Conservation (phyloP, 129 eudicot genomes). For the Silybum marianum region DNA sequence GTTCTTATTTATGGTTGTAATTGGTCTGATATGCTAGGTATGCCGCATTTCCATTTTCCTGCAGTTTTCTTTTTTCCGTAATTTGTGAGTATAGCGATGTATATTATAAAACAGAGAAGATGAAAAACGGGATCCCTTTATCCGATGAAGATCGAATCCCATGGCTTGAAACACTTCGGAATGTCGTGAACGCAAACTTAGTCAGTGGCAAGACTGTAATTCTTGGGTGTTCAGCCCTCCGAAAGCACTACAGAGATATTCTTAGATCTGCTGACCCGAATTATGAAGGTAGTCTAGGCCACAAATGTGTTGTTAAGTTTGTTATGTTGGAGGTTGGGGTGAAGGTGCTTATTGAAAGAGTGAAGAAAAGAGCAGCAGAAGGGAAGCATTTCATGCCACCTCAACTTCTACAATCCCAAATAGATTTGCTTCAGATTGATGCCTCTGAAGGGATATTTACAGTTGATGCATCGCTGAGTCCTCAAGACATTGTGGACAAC, state of each 20-base stretch:
- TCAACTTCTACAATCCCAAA: slow-evolving; percentile 72
- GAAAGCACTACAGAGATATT: slow-evolving; percentile 69
- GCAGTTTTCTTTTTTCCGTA: neutral
- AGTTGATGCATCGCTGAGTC: slow-evolving; percentile 70
- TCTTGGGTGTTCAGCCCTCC: slow-evolving; percentile 87
- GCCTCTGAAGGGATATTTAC: slow-evolving; percentile 66
- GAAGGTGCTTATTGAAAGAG: slow-evolving; percentile 63
- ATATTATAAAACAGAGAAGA: slow-evolving; percentile 57
- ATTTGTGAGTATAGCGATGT: slow-evolving; percentile 22
- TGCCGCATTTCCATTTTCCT: neutral
- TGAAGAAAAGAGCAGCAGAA: slow-evolving; percentile 63
- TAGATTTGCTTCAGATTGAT: slow-evolving; percentile 74
- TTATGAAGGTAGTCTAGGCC: slow-evolving; percentile 27
- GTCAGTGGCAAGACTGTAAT: slow-evolving; percentile 43
- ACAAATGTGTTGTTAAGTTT: slow-evolving; percentile 57
- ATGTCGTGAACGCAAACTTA: slow-evolving; percentile 40
- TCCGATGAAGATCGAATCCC: slow-evolving; percentile 81
- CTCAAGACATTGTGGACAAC: slow-evolving; percentile 46
- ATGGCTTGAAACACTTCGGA: slow-evolving; percentile 78
- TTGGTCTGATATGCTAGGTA: neutral
- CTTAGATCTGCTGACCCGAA: slow-evolving; percentile 77
- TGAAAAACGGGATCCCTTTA: slow-evolving; percentile 82
- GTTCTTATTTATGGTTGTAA: neutral
- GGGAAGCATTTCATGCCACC: slow-evolving; percentile 94
- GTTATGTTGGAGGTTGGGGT: slow-evolving; percentile 61